These are phyloP conservation scores for Corinectria fuckeliana DNA, from an alignment of 2,329 filamentous ascomycete genomes.

Conservation along the genomic window DNA sequence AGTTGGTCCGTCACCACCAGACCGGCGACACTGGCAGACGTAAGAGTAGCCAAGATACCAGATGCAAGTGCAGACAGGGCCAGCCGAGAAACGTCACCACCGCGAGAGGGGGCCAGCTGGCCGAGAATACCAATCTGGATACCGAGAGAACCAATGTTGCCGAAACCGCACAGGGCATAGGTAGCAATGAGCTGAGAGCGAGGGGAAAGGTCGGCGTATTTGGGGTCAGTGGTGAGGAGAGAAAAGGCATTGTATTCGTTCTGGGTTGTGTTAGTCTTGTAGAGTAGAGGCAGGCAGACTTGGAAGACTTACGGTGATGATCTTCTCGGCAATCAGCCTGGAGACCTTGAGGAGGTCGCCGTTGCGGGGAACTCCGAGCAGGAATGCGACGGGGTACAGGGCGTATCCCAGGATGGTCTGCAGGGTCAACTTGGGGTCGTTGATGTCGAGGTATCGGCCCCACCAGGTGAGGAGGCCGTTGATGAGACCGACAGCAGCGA, in stretches of 20 bases:
- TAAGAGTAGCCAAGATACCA: constrained; percentile 80
- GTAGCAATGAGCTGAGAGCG: constrained; percentile 84
- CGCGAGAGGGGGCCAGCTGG: constrained; percentile 77
- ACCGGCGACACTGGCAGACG: constrained; percentile 78
- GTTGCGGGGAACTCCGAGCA: constrained; percentile 76
- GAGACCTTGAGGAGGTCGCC: constrained; percentile 73
- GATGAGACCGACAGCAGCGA: constrained; percentile 75
- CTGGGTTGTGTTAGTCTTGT: constrained; percentile 38
- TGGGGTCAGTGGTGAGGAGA: constrained; percentile 59
- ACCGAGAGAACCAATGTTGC: constrained; percentile 86
- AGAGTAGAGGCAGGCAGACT: too few relatives aligned
- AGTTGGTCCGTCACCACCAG: constrained; percentile 68
- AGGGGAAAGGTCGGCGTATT: constrained; percentile 65
- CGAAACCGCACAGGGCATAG: constrained; percentile 83
- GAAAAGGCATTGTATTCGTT: constrained; percentile 83
- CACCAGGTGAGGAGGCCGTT: constrained; percentile 85
- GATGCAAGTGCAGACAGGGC: constrained; percentile 79
- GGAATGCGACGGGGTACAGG: constrained; percentile 78
- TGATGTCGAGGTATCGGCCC: constrained; percentile 79
- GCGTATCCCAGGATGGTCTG: constrained; percentile 79
- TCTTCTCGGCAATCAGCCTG: constrained; percentile 82
- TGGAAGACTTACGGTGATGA: constrained; percentile 70
- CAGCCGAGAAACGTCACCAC: constrained; percentile 76
- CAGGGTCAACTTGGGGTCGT: constrained; percentile 70
- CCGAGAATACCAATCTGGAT: constrained; percentile 89